Evolutionary conservation across 2,329 filamentous ascomycete genomes (phyloP).

Genomic region (Alternaria sp.): DNA sequence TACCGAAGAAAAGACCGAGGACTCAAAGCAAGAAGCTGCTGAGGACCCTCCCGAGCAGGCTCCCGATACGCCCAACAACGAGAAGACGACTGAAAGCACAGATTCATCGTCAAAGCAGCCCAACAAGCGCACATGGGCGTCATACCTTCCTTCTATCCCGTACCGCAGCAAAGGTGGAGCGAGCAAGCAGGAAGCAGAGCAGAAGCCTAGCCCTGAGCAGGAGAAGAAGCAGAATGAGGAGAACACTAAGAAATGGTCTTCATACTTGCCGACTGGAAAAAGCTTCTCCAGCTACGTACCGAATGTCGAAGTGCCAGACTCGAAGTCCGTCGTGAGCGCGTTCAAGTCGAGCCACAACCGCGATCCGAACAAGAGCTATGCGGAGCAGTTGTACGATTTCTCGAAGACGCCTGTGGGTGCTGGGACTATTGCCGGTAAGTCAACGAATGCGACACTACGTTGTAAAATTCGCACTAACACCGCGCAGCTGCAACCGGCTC

Average conservation of each 20-base stretch:
- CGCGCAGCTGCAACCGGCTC: slow-evolving; percentile 53
- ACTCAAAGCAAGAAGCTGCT: slow-evolving; percentile 18
- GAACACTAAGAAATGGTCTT: slow-evolving; percentile 52
- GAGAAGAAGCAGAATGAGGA: slow-evolving; percentile 45
- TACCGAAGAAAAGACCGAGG: slow-evolving; percentile 11
- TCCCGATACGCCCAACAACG: slow-evolving; percentile 27
- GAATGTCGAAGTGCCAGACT: slow-evolving; percentile 42
- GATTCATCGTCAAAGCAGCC: slow-evolving; percentile 19
- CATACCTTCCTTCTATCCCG: slow-evolving; percentile 49
- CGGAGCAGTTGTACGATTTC: slow-evolving; percentile 58
- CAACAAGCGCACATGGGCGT: slow-evolving; percentile 46
- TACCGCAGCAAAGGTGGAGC: slow-evolving; percentile 38
- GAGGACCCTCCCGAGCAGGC: slow-evolving; percentile 41
- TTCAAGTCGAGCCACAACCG: slow-evolving; percentile 54
- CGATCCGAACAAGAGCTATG: slow-evolving; percentile 56
- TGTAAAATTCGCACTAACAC: background rate
- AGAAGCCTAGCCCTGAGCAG: slow-evolving; percentile 33
- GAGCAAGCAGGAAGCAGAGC: slow-evolving; percentile 21
- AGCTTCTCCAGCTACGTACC: slow-evolving; percentile 57
- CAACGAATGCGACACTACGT: background rate
- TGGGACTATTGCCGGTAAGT: slow-evolving; percentile 51
- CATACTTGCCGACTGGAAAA: slow-evolving; percentile 56
- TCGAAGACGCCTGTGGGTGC: slow-evolving; percentile 59
- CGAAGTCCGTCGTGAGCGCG: slow-evolving; percentile 52
- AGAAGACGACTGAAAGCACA: slow-evolving; percentile 18